These are phyloP conservation scores for Backusella circina DNA, from an alignment of 192 early-diverging fungal genomes.

Conservation along the genomic window DNA sequence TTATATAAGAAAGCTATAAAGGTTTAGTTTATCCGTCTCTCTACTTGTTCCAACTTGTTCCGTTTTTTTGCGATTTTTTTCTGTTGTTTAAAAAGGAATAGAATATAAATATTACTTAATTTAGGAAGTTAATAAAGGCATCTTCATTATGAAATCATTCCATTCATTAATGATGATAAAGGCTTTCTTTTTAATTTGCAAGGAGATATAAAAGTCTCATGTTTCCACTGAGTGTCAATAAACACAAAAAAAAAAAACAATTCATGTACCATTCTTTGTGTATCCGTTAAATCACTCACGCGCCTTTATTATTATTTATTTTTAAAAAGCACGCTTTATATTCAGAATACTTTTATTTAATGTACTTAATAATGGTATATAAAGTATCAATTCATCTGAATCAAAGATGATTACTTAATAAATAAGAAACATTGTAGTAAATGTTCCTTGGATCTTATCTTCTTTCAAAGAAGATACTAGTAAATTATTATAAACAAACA, in stretches of 20 bases:
- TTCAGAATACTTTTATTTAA: background rate
- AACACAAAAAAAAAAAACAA: background rate
- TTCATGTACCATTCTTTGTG: background rate
- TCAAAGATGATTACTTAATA: no score
- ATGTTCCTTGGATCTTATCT: background rate
- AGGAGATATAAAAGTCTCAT: background rate
- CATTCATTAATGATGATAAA: background rate
- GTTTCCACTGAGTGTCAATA: background rate
- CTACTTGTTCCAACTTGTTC: background rate
- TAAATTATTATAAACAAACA: background rate
- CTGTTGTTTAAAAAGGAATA: background rate
- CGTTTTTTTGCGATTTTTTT: background rate
- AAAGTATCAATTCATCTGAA: no score
- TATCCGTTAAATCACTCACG: background rate
- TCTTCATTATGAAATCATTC: background rate
- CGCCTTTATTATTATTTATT: background rate
- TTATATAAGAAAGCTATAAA: background rate
- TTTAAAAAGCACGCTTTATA: background rate
- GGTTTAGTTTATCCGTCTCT: background rate
- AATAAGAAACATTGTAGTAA: background rate
- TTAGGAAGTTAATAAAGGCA: background rate
- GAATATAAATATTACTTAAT: background rate
- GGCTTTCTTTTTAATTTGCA: background rate
- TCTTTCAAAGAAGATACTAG: background rate
- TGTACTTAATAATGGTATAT: background rate